Evolutionary conservation across 768 basidiomycete genomes (phyloP), one percentile per base, ranked within the genome.

Genomic region (Daedaleopsis sinensis): DNA sequence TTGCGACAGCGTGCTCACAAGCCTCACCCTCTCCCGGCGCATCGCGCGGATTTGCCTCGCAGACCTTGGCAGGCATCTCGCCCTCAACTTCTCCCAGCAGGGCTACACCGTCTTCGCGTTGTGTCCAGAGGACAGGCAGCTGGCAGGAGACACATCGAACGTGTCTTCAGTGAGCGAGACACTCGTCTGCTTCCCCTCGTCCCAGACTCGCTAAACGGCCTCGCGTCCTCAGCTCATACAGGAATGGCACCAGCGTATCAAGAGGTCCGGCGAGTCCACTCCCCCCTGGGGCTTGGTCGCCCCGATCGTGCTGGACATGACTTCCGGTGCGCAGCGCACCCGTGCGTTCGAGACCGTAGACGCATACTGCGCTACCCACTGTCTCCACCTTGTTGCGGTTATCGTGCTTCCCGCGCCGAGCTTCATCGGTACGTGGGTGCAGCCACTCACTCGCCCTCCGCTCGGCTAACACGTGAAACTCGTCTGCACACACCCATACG

Each of bases 21-120:
- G 37, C n/a, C n/a, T n/a, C n/a, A 37, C 27, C 27, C 27, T 32
- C 27, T 3, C n/a, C 51, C 51, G 27, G 39, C 52, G 57, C 59
- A 52, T 52, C 12, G 36, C 23, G 27, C 36, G 21, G 50, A 15
- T 61, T 23, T 19, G n/a, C 48, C 52, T 39, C 42, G 57, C 61
- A 75, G 74, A 69, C 58, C 63, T 75, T 24, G 74, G 73, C 42
- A 67, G 68, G 61, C 67, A 68, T 44, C 52, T 68, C 19, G 70
- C 73, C 15, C 65, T 75, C 46, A 64, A 59, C 53, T 71, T 74
- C 59, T 75, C 74, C n/a, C 69, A 74, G 63, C 59, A 68, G n/a
- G 74, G 74, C 19, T 73, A 68, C 58, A 74, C 73, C 13, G 73
- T 75, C 42, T 74, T 75, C 61, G 69, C 68, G 11, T 58, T 75